Evolutionary conservation across 2,329 filamentous ascomycete genomes (phyloP), one percentile per base, ranked within the genome.

Genomic region (Fusarium coffeatum): DNA sequence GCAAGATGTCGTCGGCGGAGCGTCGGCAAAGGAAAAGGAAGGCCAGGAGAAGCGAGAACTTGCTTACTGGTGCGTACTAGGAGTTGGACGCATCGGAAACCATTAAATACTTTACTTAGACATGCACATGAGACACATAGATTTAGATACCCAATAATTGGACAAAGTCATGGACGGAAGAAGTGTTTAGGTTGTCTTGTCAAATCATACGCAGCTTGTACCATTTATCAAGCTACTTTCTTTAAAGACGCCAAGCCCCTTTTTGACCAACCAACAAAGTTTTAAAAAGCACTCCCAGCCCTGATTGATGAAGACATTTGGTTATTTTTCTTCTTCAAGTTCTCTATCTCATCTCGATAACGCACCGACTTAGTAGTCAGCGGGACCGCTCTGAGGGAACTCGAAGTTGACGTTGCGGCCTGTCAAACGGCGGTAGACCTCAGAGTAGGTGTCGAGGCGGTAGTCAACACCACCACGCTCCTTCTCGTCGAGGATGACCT

Each of bases 401-500:
- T 99, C 96, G 83, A 99, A 99, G 85, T 91, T 90, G 83, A 98
- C 96, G 83, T 90, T 90, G 86, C 97, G 96, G 85, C 96, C 96
- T 72, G 96, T 99, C 82, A 99, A 88, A 81, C 93, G 92, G 86
- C 94, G 93, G 93, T 99, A 99, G 83, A 99, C 96, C 91, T 99
- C 96, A 75, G 93, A 93, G 90, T 99, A 99, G 83, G 95, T 98
- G 87, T 99, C 96, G 79, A 99, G 93, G 84, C 96, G 91, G 92
- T 98, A 98, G 90, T 99, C 96, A 79, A 99, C 95, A 84, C 94
- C 94, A 81, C 94, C 95, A 80, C 94, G 93, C 93, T 99, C 96
- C 93, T 99, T 99, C 93, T 98, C 96, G 85, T 99, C 96, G 68
- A 99, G 91, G 82, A 99, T 89, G 83, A 99, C 93, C 93, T 99